Evolutionary conservation across 331 rosid species (phyloP).

Genomic region (Cydonia oblonga): DNA sequence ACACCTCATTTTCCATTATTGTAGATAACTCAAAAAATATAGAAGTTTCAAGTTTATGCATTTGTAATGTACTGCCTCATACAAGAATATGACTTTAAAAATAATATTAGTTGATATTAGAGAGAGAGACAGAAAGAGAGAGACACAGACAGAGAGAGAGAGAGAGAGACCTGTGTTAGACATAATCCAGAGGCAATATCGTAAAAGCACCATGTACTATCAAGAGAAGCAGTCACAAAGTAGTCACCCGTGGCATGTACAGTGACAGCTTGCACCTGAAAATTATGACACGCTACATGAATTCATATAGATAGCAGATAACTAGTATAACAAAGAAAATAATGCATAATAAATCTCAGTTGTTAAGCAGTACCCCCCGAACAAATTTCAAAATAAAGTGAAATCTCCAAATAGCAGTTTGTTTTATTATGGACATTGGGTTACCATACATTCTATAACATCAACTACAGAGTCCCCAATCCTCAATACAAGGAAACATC

Average conservation of each 20-base stretch:
- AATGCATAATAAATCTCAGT: background rate
- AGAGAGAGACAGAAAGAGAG: background rate
- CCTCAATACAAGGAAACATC: background rate
- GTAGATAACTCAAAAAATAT: background rate
- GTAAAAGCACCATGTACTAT: slow-evolving; percentile 92
- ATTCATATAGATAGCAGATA: background rate
- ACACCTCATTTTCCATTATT: background rate
- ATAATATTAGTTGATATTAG: background rate
- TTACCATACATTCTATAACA: background rate
- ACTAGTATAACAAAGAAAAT: background rate
- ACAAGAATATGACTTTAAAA: background rate
- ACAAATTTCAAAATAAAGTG: background rate
- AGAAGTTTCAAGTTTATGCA: background rate
- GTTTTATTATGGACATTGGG: background rate
- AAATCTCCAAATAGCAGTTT: background rate
- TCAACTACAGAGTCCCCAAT: background rate
- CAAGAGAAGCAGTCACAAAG: slow-evolving; percentile 95
- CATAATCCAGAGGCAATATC: slow-evolving; percentile 90
- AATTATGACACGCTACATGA: background rate
- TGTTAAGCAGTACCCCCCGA: background rate
- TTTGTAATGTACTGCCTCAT: background rate
- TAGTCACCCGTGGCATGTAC: slow-evolving; percentile 91
- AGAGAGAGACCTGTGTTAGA: slow-evolving; percentile 65
- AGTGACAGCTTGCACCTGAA: slow-evolving; percentile 95
- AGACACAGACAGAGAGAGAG: background rate